Evolutionary conservation across 202 grass and related monocot genomes (phyloP).

Genomic region (Elaeis oleifera): DNA sequence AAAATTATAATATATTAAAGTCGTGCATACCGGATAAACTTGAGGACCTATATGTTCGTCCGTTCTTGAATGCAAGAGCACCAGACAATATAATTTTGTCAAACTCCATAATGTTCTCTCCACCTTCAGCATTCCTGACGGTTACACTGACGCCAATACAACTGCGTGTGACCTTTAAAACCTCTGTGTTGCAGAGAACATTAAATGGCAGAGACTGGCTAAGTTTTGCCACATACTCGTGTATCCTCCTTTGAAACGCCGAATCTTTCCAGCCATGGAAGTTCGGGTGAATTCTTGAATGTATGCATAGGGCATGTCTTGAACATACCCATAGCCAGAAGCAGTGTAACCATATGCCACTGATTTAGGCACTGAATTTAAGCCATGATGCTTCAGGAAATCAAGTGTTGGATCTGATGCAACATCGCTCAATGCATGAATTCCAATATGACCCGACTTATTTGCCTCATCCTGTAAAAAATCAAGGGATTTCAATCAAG

Average conservation of each 20-base stretch:
- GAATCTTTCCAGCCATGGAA: slow-evolving; percentile 70
- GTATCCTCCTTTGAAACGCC: slow-evolving; percentile 64
- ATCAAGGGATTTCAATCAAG: slow-evolving; percentile 2
- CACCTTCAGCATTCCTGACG: slow-evolving; percentile 33
- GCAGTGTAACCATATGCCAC: slow-evolving; percentile 69
- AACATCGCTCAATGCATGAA: slow-evolving; percentile 48
- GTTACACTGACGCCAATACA: slow-evolving; percentile 24
- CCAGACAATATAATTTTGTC: slow-evolving; percentile 69
- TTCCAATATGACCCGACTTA: slow-evolving; percentile 36
- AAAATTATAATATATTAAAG: slow-evolving; percentile 16
- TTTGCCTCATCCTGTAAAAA: slow-evolving; percentile 54
- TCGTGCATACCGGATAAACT: slow-evolving; percentile 37
- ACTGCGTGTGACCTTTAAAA: slow-evolving; percentile 42
- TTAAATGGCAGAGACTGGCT: slow-evolving; percentile 53
- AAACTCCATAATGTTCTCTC: slow-evolving; percentile 37
- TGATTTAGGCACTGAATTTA: slow-evolving; percentile 66
- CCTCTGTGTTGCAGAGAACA: slow-evolving; percentile 39
- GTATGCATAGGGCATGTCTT: slow-evolving; percentile 84
- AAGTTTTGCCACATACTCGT: slow-evolving; percentile 63
- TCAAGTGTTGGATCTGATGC: slow-evolving; percentile 49
- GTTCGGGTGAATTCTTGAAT: slow-evolving; percentile 78
- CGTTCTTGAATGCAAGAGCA: slow-evolving; percentile 45
- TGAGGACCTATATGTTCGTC: slow-evolving; percentile 56
- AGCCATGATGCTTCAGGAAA: slow-evolving; percentile 46
- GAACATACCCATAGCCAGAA: slow-evolving; percentile 73